Evolutionary conservation across 192 early-diverging fungal species (phyloP).

Genomic region (Coemansia sp.): DNA sequence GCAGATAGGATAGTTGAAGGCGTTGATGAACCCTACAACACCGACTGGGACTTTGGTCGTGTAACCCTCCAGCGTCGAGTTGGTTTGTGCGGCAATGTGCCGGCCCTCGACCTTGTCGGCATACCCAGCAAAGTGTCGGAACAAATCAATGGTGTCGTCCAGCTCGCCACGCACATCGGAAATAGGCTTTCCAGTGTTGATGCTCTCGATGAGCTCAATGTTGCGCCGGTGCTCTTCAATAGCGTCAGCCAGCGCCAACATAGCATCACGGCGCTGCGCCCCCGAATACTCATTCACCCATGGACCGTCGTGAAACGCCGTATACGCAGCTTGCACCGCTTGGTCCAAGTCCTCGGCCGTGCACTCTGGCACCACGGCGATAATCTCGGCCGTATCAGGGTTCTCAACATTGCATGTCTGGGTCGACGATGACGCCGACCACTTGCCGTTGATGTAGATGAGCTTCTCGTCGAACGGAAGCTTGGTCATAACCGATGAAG

Average conservation of each 20-base stretch:
- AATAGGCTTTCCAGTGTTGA: conserved; percentile 59
- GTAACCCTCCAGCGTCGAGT: conserved; percentile 29
- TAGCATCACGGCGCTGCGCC: conserved; percentile 54
- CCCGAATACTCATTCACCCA: conserved; percentile 53
- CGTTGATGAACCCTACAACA: conserved; percentile 56
- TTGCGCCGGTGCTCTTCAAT: conserved; percentile 42
- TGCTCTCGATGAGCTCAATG: conserved; percentile 51
- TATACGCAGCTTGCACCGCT: conserved; percentile 46
- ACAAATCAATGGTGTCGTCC: conserved; percentile 50
- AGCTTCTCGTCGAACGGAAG: conserved; percentile 43
- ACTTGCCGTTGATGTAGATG: conserved; percentile 42
- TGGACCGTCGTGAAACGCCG: conserved; percentile 45
- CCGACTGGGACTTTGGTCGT: conserved; percentile 56
- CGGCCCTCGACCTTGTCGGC: conserved; percentile 54
- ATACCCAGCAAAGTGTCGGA: conserved; percentile 52
- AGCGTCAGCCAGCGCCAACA: conserved; percentile 45
- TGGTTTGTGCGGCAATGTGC: conserved; percentile 44
- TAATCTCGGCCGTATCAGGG: conserved; percentile 37
- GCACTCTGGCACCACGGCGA: conserved; percentile 46
- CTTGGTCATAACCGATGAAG: conserved; percentile 9
- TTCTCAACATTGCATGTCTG: conserved; percentile 37
- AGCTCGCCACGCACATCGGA: conserved; percentile 54
- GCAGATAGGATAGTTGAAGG: conserved; percentile 66
- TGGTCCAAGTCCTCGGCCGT: conserved; percentile 35
- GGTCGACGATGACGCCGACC: conserved; percentile 16